Conservation (phyloP, 73 alveolate genomes). For the Tetrahymena elliotti region DNA sequence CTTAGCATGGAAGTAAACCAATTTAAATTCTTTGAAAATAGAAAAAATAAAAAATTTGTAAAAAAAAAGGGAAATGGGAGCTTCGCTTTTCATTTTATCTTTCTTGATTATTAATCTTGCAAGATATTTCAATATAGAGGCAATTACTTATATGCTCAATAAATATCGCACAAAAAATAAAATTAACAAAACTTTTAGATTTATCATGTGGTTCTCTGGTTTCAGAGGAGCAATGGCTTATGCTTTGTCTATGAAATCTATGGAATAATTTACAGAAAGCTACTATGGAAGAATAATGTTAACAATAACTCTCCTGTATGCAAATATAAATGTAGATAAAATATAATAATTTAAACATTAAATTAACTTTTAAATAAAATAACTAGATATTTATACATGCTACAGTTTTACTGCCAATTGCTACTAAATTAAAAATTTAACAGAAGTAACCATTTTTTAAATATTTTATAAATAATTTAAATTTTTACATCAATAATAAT, state of each 20-base stretch:
- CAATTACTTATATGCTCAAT: slow-evolving; percentile 48
- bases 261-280: slow-evolving; percentile 25
- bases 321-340: slow-evolving; percentile 39
- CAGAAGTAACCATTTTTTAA: background rate
- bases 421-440: background rate
- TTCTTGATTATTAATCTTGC: slow-evolving; percentile 50
- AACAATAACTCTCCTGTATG: slow-evolving; percentile 43
- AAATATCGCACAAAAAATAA: slow-evolving; percentile 24
- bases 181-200: slow-evolving; percentile 33
- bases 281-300: slow-evolving; percentile 48
- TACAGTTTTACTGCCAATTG: background rate
- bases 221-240: slow-evolving; percentile 90
- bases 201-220: slow-evolving; percentile 70
- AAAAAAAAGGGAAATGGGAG: slow-evolving; percentile 35
- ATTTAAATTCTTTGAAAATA: background rate
- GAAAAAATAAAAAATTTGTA: background rate
- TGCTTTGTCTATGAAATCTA: slow-evolving; percentile 68
- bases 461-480: background rate
- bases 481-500: background rate
- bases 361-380: background rate
- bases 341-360: background rate
- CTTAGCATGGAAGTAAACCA: slow-evolving; percentile 34
- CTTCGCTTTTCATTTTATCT: slow-evolving; percentile 17
- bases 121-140: slow-evolving; percentile 47
- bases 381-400: slow-evolving; percentile 12